Percentiles rank a stretch among this genome's conserved stretches.
Conservation (phyloP, 2,329 filamentous ascomycete genomes). For the Colletotrichum orchidophilum region DNA sequence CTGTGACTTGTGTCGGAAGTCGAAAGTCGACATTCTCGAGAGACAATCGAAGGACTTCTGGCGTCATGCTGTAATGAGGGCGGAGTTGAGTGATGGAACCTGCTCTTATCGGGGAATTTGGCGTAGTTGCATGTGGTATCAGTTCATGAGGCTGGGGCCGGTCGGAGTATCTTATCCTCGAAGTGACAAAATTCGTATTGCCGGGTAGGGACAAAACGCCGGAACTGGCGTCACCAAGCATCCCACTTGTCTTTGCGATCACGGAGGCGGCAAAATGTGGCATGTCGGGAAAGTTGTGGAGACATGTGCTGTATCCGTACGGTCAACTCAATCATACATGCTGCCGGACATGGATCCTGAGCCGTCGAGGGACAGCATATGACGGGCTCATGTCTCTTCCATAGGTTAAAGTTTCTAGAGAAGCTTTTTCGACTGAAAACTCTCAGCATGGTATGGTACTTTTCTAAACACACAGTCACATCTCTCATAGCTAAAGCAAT, state of each 20-base stretch:
- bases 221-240: neutral
- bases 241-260: neutral
- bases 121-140: neutral
- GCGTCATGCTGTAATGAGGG: slow-evolving; percentile 19
- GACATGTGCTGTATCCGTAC: neutral
- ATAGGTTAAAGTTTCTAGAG: no score
- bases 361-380: neutral
- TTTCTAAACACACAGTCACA: neutral
- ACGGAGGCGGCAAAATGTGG: neutral
- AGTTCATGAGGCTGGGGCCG: neutral
- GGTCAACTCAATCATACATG: neutral
- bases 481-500: neutral
- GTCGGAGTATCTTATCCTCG: no score
- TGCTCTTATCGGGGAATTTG: neutral
- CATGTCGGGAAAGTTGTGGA: neutral
- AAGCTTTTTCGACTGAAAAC: neutral
- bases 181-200: neutral
- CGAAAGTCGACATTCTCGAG: slow-evolving; percentile 24
- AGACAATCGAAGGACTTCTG: slow-evolving; percentile 6
- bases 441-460: neutral
- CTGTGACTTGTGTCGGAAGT: slow-evolving; percentile 21
- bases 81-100: neutral
- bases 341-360: neutral
- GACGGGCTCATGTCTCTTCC: neutral
- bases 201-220: neutral